Base-by-base conservation (phyloP, 2,329 filamentous ascomycete genomes). In the Fusarium lyarnte region DNA sequence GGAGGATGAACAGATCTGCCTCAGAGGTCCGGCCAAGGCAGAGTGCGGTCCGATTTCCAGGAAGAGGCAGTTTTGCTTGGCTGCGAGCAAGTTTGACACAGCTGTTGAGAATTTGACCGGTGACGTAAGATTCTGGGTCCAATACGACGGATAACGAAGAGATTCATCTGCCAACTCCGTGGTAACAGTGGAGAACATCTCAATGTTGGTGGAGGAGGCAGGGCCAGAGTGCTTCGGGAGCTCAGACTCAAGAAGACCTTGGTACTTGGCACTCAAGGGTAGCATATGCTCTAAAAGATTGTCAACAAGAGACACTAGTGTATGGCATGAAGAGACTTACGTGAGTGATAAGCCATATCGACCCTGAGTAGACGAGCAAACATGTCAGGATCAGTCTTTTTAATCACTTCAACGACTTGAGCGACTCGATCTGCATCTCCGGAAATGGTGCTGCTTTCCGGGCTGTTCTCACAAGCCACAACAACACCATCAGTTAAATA, bases 131-230 rank as follows among this genome's bases (percentile, higher is more conserved):
- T 83, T 83, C 23, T 79, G 78, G 3, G 82, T 78, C 83, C 84
- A 85, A 75, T 85, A 83, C 0, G 75, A 73, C 2, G 81, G 58
- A 51, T 81, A 78, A 10, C 84, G 77, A 53, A 83, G 79, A 2
- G 72, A 75, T 14, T 77, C 80, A 23, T 82, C 79, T n/a, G 80
- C 74, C 17, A 79, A 76, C 12, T 78, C 77, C 21, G 84, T 82
- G 8, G 83, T 77, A 0, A 85, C 78, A 1, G 84, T 84, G 3
- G 84, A 86, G 73, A 85, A 46, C 62, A 68, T 62, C 8, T 62
- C 17, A 59, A 42, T 12, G 2, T 39, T 57, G 0, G 13, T 14
- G 5, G n/a, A 12, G 3, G 49, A 27, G 27, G 4, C 5, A 35
- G 21, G 1, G 4, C n/a, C 41, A 2, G 14, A 5, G 3, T 25